Base-by-base conservation (phyloP, 2,329 filamentous ascomycete species). In the Leptodontidium sp. region DNA sequence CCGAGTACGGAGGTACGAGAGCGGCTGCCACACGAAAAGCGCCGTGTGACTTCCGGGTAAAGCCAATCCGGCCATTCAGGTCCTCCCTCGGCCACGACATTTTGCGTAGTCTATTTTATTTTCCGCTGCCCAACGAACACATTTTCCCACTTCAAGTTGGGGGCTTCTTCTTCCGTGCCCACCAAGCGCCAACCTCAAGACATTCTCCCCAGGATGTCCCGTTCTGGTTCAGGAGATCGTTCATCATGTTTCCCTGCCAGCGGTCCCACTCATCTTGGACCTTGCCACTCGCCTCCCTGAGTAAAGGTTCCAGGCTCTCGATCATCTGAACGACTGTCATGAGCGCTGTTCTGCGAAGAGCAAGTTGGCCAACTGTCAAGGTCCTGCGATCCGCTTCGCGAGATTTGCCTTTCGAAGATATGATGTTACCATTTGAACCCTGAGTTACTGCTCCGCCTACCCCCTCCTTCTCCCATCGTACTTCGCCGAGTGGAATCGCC, bases 191-290 rank as follows among this genome's bases (percentile, higher is more conserved):
- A 72, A 94, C 89, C 76, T 88, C 93, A 24, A 98, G 82, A 80
- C 93, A 97, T 80, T 98, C 94, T 59, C 94, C 94, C 83, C 89
- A 94, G 59, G 88, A 89, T 21, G 92, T 90, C 24, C 93, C 92
- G 65, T 89, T 90, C 70, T 95, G 91, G 78, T 91, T 89, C 77
- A 97, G 86, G 76, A 98, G 81, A 79, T 96, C 91, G 58, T 88
- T 87, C 86, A 93, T 95, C 91, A 97, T 93, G 80, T 91, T 93
- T 50, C 90, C 89, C 81, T 92, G 89, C 94, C 94, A 98, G 52
- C 89, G 85, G 79, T 97, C 92, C 94, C 94, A 98, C 81, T 98
- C 94, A 74, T 97, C 93, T 77, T 92, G 89, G 75, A 91, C 93
- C 84, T 97, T 97, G 15, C 91, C 92, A 76, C 92, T 97, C 57